phyloP scores from a whole-genome alignment of 441 rosid species.

The Kokia cookei region DNA sequence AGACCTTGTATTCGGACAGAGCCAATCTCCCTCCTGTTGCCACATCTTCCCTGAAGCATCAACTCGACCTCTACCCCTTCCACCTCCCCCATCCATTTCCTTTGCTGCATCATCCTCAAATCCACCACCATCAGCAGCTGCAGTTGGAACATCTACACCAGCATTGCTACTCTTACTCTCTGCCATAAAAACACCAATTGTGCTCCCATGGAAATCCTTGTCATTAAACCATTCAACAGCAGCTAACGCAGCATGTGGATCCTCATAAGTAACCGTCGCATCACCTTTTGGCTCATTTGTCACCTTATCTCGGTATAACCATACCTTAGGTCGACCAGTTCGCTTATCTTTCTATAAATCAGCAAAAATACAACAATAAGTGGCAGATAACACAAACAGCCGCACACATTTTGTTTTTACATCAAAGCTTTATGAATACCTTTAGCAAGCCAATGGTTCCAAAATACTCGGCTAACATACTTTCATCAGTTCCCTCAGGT shows the following conservation, averaged over 20 bases:
- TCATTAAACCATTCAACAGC: slow-evolving; percentile 97
- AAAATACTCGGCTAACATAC: slow-evolving; percentile 84
- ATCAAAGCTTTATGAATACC: slow-evolving; percentile 37
- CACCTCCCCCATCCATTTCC: slow-evolving; percentile 49
- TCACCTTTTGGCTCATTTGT: slow-evolving; percentile 96
- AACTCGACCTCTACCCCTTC: slow-evolving; percentile 69
- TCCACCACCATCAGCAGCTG: slow-evolving; percentile 34
- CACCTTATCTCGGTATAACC: slow-evolving; percentile 81
- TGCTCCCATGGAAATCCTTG: slow-evolving; percentile 87
- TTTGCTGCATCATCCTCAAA: slow-evolving; percentile 32
- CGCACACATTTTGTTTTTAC: background rate
- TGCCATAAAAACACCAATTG: slow-evolving; percentile 76
- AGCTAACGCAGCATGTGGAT: slow-evolving; percentile 91
- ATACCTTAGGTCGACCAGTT: slow-evolving; percentile 83
- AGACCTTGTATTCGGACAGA: slow-evolving; percentile 99
- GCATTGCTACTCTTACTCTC: slow-evolving; percentile 64
- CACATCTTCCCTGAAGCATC: slow-evolving; percentile 77
- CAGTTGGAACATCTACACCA: slow-evolving; percentile 20
- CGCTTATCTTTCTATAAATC: slow-evolving; percentile 75
- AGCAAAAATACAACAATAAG: background rate
- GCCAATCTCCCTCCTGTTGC: slow-evolving; percentile 98
- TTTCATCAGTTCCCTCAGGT: slow-evolving; percentile 79
- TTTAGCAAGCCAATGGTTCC: slow-evolving; percentile 92
- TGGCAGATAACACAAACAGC: background rate
- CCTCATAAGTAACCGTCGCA: slow-evolving; percentile 96